Conservation (phyloP, 108 stramenopile species). For the Fistulifera solaris region DNA sequence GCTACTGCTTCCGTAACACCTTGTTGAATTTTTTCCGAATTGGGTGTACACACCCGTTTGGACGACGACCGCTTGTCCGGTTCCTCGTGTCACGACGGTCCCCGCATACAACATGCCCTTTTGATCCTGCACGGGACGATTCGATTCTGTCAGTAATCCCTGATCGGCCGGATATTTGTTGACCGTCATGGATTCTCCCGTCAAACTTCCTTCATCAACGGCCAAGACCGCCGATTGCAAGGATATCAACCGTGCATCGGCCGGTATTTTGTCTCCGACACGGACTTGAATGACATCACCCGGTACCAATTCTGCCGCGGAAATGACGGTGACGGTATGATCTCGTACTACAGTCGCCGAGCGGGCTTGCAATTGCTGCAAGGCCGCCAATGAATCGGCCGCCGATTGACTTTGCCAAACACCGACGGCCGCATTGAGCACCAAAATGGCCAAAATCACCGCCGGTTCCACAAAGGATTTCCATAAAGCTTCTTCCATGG, state of each 20-base stretch:
- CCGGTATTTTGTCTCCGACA: slow-evolving; percentile 94
- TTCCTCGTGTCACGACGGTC: slow-evolving; percentile 88
- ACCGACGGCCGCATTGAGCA: slow-evolving; percentile 94
- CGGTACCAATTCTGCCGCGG: slow-evolving; percentile 77
- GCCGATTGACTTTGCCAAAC: slow-evolving; percentile 91
- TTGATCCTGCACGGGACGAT: slow-evolving; percentile 38
- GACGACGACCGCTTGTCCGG: slow-evolving; percentile 81
- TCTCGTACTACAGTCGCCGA: slow-evolving; percentile 61
- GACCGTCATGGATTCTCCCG: slow-evolving; percentile 79
- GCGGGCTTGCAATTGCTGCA: slow-evolving; percentile 86
- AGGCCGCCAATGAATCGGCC: slow-evolving; percentile 78
- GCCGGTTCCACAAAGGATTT: slow-evolving; percentile 85
- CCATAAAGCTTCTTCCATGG: slow-evolving; percentile 14
- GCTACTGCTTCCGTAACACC: slow-evolving; percentile 67
- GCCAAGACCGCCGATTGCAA: slow-evolving; percentile 45
- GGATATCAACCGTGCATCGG: slow-evolving; percentile 74
- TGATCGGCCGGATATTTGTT: slow-evolving; percentile 46
- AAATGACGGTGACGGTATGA: slow-evolving; percentile 33
- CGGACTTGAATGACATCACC: slow-evolving; percentile 88
- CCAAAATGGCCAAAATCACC: slow-evolving; percentile 90
- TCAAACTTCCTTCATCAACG: slow-evolving; percentile 72
- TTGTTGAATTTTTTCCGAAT: slow-evolving; percentile 89
- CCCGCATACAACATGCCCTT: slow-evolving; percentile 77
- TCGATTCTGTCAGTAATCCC: slow-evolving; percentile 8
- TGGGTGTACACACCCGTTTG: slow-evolving; percentile 91